Evolutionary conservation across 2,329 filamentous ascomycete species (phyloP).

Genomic region (Talaromyces atroroseus): DNA sequence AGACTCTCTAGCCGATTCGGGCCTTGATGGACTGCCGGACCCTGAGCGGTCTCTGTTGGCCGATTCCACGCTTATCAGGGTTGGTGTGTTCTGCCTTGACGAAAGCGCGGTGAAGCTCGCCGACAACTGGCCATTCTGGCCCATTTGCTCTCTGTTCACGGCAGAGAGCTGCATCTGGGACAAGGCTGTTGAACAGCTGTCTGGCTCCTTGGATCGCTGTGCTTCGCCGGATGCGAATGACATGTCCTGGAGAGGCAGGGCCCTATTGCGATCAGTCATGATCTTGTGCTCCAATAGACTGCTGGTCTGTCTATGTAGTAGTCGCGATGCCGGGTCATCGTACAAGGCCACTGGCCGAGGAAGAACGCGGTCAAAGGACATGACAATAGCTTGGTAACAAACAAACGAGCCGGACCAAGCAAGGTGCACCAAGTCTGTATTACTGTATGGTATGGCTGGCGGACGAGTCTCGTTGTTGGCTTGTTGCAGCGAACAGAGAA

Average conservation of each 20-base stretch:
- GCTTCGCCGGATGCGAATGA: not conserved
- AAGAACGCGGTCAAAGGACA: constrained; percentile 47
- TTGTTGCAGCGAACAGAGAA: not conserved
- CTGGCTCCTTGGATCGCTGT: not conserved
- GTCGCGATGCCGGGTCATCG: constrained; percentile 33
- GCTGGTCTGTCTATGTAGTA: constrained; percentile 25
- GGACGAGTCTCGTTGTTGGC: not conserved
- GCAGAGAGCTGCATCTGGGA: constrained; percentile 22
- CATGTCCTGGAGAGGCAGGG: constrained; percentile 1
- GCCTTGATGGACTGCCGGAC: constrained; percentile 31
- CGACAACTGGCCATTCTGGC: constrained; percentile 17
- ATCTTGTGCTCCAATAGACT: constrained; percentile 39
- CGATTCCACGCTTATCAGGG: not conserved
- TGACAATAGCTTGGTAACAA: constrained; percentile 16
- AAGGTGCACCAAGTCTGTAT: not conserved
- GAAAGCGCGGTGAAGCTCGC: constrained; percentile 9
- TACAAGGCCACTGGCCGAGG: constrained; percentile 39
- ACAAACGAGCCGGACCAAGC: not conserved
- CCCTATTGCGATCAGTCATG: constrained; percentile 29
- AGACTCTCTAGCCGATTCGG: constrained; percentile 34
- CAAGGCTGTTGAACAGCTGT: constrained; percentile 8
- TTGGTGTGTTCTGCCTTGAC: constrained; percentile 4
- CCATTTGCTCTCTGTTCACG: constrained; percentile 22
- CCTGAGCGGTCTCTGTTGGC: constrained; percentile 22
- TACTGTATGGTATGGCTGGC: not conserved